These are phyloP conservation scores for Syzygium syzygioides DNA, from an alignment of 441 rosid genomes.

Conservation along the genomic window DNA sequence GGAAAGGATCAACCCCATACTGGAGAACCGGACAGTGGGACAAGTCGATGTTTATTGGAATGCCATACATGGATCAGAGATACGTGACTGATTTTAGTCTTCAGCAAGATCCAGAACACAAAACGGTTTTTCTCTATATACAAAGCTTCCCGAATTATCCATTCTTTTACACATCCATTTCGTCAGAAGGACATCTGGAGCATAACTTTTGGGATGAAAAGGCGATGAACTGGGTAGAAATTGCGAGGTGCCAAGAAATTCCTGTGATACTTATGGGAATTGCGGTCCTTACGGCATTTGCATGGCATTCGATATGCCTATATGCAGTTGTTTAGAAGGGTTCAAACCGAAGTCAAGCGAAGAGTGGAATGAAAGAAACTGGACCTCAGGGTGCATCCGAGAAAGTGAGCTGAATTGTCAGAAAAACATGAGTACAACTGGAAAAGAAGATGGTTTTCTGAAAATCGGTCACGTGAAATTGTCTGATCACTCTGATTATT, in stretches of 20 bases:
- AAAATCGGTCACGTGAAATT: neutral
- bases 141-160: no score
- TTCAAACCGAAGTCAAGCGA: neutral
- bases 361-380: neutral
- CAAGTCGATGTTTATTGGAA: neutral
- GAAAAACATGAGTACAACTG: neutral
- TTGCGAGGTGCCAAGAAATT: neutral
- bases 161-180: neutral
- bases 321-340: neutral
- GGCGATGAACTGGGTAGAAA: neutral
- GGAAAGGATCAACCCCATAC: neutral
- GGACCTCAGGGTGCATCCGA: slow-evolving; percentile 1
- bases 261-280: neutral
- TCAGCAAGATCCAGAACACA: neutral
- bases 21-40: neutral
- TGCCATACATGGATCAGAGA: neutral
- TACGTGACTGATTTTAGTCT: neutral
- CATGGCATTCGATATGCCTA: neutral
- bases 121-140: neutral
- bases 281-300: neutral
- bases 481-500: neutral
- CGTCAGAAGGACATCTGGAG: neutral
- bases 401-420: neutral
- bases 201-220: neutral
- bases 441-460: neutral